Conservation (phyloP, 2,329 filamentous ascomycete genomes). For the Coniella vitis region DNA sequence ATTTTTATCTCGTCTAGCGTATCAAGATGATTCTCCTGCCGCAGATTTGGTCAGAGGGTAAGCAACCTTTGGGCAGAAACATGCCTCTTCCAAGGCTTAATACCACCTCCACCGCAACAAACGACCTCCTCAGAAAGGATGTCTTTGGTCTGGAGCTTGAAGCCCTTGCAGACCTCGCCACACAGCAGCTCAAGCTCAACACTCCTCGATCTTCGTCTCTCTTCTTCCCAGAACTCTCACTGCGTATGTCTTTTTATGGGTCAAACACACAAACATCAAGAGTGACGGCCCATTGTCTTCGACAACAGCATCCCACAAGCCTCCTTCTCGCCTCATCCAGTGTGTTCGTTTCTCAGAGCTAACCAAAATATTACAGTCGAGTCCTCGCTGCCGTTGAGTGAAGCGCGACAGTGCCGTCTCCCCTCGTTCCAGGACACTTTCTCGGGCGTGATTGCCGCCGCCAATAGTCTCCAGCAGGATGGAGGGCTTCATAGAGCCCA, state of each 20-base stretch:
- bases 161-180: slow-evolving; percentile 7
- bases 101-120: background rate
- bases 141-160: background rate
- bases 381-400: background rate
- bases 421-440: slow-evolving; percentile 7
- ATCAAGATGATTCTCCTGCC: slow-evolving; percentile 5
- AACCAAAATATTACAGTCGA: background rate
- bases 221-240: background rate
- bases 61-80: background rate
- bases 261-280: background rate
- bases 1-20: background rate
- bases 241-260: background rate
- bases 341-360: no score
- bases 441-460: background rate
- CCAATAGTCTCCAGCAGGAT: background rate
- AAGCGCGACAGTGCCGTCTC: background rate
- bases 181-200: background rate
- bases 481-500: background rate
- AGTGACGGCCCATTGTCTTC: no score
- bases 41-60: background rate
- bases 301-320: no score
- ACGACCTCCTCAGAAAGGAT: background rate
- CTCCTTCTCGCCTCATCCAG: no score
- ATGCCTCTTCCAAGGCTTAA: slow-evolving; percentile 1
- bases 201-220: background rate